Evolutionary conservation across 176 grass and related monocot species (phyloP), one percentile per base, ranked within the genome.

Genomic region (Juncus inflexus): DNA sequence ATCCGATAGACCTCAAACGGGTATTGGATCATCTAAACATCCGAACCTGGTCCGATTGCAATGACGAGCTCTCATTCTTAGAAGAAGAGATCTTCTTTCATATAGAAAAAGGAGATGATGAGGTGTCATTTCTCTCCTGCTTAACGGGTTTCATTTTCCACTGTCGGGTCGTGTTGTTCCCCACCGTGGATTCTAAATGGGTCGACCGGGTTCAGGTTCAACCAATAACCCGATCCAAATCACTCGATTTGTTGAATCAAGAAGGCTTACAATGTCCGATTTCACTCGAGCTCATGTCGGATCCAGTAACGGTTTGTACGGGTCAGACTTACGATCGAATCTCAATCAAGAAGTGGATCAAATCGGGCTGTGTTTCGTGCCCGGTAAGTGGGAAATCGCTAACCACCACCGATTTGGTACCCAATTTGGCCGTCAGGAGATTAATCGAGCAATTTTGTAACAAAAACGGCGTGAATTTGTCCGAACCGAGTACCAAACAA

Each of bases 311-410:
- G 1, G 63, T 92, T 42, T 78, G 56, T 9, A 89, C 94, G 2
- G 94, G 94, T 28, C 94, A 99, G 60, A 99, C 94, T 12, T 99
- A 92, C 73, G 88, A 92, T 60, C 77, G 94, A 4, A 71, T 83
- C 0, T 99, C 94, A 43, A 99, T 99, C 38, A 70, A 38, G 3
- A 82, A 62, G 36, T 99, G 94, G 94, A 72, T 99, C 42, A 86
- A 84, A 64, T 73, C 79, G 11, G 88, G 87, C 1, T 79, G 66
- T 41, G 63, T 19, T 58, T 86, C 72, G 15, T 97, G 94, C 67
- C 94, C 94, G 0, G 77, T 99, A 62, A 89, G 87, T n/a, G 88
- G 88, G 10, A 83, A 89, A 78, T 63, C 53, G 61, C 83, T 99
- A 5, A 37, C 55, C 38, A 82, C 15, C 68, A 14, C 72, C 15